Base-by-base conservation (phyloP, 495 filamentous ascomycete genomes). In the Parmelia sp. region DNA sequence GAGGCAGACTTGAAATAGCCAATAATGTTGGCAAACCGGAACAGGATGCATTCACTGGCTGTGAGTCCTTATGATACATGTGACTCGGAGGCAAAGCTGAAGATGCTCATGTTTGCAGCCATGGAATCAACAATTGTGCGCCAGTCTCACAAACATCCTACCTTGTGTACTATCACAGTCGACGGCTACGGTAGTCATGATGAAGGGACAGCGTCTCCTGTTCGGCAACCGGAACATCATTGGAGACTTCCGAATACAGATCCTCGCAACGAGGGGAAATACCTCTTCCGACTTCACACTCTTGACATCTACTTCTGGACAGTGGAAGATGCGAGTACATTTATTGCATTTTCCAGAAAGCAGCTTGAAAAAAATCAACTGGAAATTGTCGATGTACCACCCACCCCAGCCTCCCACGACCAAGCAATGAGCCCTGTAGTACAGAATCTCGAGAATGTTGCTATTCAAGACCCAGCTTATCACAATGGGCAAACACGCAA, bases 221-320 rank as follows among this genome's bases (percentile, higher is more conserved):
- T 69, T 66, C 74, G 66, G 75, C 78, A 62, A 65, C 65, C 76
- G 55, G 74, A 75, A 65, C 72, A 77, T 45, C 76, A 80, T 47
- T 96, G 92, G 92, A 86, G 87, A 71, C 82, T 96, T 14, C 86
- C 90, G 3, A 84, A 82, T 11, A 85, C 77, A 66, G 89, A 93
- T 68, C 83, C 83, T 14, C 79, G 81, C 27, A 87, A 88, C 70
- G 82, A 90, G 67, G 83, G 80, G 42, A 86, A 85, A 66, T 89
- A 88, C 63, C 80, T 89, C 60, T 87, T 90, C 72, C 87, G 85
- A 65, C 77, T 96, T 1, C 88, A 95, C 70, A 90, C 90, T 3
- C 66, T 96, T 61, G 92, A 96, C 71, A 82, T 96, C 45, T 96
- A 96, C 74, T 92, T 96, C 74, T 96, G 90, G 90, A 90, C 83